Percentiles rank a stretch among this genome's conserved stretches.
Conservation (phyloP, 768 basidiomycete genomes). For the Trametes punicea region DNA sequence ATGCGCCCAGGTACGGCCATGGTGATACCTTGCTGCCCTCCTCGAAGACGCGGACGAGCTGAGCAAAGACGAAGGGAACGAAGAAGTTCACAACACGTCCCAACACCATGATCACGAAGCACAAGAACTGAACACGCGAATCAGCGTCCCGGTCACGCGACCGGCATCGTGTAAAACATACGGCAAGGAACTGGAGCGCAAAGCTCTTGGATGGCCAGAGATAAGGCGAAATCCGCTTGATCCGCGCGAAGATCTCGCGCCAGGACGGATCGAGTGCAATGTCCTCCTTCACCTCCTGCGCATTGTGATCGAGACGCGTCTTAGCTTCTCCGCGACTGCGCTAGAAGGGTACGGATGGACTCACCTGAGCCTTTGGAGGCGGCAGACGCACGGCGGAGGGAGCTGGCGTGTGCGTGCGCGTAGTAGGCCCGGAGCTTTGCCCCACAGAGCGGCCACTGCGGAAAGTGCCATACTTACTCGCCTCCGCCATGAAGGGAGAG, state of each 20-base stretch:
- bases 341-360: slow-evolving; percentile 5
- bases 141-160: slow-evolving; percentile 3
- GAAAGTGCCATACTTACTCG: slow-evolving; percentile 78
- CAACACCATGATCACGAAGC: slow-evolving; percentile 65
- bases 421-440: slow-evolving; percentile 51
- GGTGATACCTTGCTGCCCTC: slow-evolving; percentile 39
- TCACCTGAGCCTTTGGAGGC: slow-evolving; percentile 25
- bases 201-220: slow-evolving; percentile 76
- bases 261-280: slow-evolving; percentile 64
- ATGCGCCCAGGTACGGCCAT: slow-evolving; percentile 68
- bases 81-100: slow-evolving; percentile 75
- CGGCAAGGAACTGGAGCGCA: slow-evolving; percentile 67
- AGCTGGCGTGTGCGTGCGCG: slow-evolving; percentile 41
- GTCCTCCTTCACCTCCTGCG: slow-evolving; percentile 42
- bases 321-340: slow-evolving; percentile 8
- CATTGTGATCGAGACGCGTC: slow-evolving; percentile 8
- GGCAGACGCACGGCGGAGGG: slow-evolving; percentile 35
- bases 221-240: slow-evolving; percentile 69
- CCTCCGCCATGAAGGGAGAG: slow-evolving; percentile 40
- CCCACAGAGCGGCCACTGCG: slow-evolving; percentile 45
- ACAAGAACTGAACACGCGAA: slow-evolving; percentile 45
- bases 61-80: slow-evolving; percentile 68
- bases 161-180: slow-evolving; percentile 32
- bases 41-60: slow-evolving; percentile 58
- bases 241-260: slow-evolving; percentile 62